phyloP scores from a whole-genome alignment of 2,329 filamentous ascomycete species.

The Cephalotrichum gorgonifer region DNA sequence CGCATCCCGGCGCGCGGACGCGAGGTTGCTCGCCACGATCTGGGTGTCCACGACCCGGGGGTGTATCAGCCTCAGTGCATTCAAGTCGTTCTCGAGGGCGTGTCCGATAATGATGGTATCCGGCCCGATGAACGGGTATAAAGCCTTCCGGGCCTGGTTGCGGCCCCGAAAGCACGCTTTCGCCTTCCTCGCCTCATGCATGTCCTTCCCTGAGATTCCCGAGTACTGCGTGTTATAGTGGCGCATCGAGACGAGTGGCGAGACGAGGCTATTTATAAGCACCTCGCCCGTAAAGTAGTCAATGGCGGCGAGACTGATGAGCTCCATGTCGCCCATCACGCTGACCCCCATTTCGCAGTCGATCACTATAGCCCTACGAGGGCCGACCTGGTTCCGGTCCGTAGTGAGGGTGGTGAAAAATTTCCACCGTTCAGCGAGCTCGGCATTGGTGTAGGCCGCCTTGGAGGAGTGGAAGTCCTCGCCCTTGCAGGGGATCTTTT shows the following conservation, averaged over 20 bases:
- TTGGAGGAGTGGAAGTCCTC: neutral
- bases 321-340: conserved; percentile 30
- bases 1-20: conserved; percentile 5
- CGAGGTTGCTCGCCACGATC: conserved; percentile 17
- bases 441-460: neutral
- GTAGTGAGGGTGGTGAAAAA: neutral
- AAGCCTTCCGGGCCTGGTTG: conserved; percentile 25
- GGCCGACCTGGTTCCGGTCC: neutral
- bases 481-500: neutral
- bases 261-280: conserved; percentile 40
- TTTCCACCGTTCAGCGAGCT: neutral
- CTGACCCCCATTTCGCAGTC: conserved; percentile 47
- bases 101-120: conserved; percentile 40
- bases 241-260: conserved; percentile 30
- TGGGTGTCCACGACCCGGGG: conserved; percentile 31
- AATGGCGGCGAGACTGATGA: conserved; percentile 40
- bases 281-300: conserved; percentile 38
- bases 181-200: conserved; percentile 22
- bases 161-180: conserved; percentile 27
- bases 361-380: conserved; percentile 27
- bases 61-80: conserved; percentile 37
- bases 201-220: conserved; percentile 29
- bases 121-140: conserved; percentile 32
- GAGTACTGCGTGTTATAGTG: conserved; percentile 41
- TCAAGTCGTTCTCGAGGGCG: conserved; percentile 28